Conservation (phyloP, 1,284 basidiomycete species). For the Mycosarcoma maydis region DNA sequence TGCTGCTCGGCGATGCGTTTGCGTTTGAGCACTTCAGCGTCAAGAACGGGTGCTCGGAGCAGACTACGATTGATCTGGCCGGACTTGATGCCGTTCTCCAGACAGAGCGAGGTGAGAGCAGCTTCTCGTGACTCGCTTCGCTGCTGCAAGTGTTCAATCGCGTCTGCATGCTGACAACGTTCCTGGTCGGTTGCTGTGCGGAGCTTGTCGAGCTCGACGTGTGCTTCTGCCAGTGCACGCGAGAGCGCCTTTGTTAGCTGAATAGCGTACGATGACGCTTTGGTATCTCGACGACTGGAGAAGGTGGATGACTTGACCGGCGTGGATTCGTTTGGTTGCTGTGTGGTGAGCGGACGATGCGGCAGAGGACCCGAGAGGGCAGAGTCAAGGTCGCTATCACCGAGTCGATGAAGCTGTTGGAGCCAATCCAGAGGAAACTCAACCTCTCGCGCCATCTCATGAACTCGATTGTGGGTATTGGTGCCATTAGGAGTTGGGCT, state of each 20-base stretch:
- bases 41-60: constrained; percentile 42
- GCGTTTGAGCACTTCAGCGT: constrained; percentile 42
- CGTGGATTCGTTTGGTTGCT: constrained; percentile 35
- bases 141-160: constrained; percentile 36
- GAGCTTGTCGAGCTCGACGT: constrained; percentile 24
- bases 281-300: not conserved
- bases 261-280: constrained; percentile 16
- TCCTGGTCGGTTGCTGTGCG: constrained; percentile 10
- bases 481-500: constrained; percentile 18
- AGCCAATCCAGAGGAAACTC: constrained; percentile 43
- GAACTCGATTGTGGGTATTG: constrained; percentile 7
- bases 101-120: constrained; percentile 42
- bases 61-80: constrained; percentile 51
- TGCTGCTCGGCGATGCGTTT: constrained; percentile 42
- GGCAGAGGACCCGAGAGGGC: constrained; percentile 35
- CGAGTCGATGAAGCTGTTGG: constrained; percentile 25
- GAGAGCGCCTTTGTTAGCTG: constrained; percentile 42
- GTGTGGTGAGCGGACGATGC: constrained; percentile 19
- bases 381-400: constrained; percentile 29
- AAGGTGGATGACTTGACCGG: constrained; percentile 27
- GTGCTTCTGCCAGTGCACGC: constrained; percentile 25
- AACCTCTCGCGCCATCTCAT: constrained; percentile 25
- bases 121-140: constrained; percentile 43
- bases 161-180: constrained; percentile 17
- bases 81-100: constrained; percentile 50